Evolutionary conservation across 2,329 filamentous ascomycete genomes (phyloP), one percentile per base, ranked within the genome.

Genomic region (Sporothrix brasiliensis): DNA sequence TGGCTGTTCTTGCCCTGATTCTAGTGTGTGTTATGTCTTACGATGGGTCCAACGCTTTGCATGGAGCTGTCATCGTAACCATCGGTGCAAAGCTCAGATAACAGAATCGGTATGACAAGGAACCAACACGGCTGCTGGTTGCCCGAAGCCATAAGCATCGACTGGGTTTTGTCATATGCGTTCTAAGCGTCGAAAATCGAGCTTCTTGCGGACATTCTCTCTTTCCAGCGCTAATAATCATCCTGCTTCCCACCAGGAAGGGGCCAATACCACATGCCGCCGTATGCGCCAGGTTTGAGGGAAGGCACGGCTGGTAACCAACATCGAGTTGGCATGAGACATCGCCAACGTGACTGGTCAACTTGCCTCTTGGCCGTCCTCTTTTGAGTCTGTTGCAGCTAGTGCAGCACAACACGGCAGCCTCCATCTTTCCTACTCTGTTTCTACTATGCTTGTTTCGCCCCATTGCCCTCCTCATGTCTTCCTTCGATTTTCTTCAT

Each of bases 301-400:
- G 21, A 61, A 63, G 58, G 58, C 58, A 44, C 58, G 58, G 58
- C 13, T 61, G n/a, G 34, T 39, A 30, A 67, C 27, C 39, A 50
- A 50, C 44, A 16, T 44, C 61, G 27, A 66, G 47, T 30, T 6
- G 65, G 50, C 65, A 54, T 50, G 65, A 67, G 50, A 30, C 10
- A 41, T 66, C 44, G 24, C 47, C 47, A 54, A 67, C 65, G 50
- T 67, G 49, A 67, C 65, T 67, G 65, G 11, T 50, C 49, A 66
- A 34, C 65, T 44, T 54, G 34, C 63, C 34, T 67, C 65, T 68
- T 60, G 67, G 50, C 49, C 24, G 52, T 21, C 53, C 53, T 56
- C 49, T 58, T 68, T 24, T 60, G 67, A 21, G 53, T 39, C 52
- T 68, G n/a, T 16, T 68, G 66, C 50, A 68, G 66, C 66, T 39